Evolutionary conservation across 495 filamentous ascomycete species (phyloP), one percentile per base, ranked within the genome.

Genomic region (Penicillium crystallinum): DNA sequence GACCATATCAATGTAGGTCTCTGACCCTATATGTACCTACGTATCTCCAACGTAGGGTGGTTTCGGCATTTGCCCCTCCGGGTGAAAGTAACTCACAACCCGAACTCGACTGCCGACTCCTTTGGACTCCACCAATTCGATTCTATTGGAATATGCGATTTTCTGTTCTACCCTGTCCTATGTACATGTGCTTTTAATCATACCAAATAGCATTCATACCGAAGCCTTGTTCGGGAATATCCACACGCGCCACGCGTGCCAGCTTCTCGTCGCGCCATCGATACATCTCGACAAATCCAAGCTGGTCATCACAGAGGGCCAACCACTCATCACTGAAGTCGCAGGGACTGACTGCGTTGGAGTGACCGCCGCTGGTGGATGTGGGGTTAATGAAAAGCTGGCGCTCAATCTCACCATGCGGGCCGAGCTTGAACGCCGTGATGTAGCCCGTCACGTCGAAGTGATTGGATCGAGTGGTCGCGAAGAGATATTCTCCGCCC

Each of bases 141-240:
- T n/a, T n/a, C n/a, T n/a, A n/a, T n/a, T n/a, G n/a, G n/a, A n/a
- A n/a, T n/a, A n/a, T n/a, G n/a, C n/a, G n/a, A n/a, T n/a, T n/a
- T n/a, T n/a, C n/a, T n/a, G n/a, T n/a, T n/a, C n/a, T n/a, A n/a
- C n/a, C n/a, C n/a, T n/a, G n/a, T n/a, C n/a, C n/a, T n/a, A n/a
- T n/a, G n/a, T n/a, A n/a, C n/a, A n/a, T n/a, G n/a, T n/a, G 58
- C 52, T 18, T 56, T 52, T 75, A 92, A 69, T 92, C 86, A 67
- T 90, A 91, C 88, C 88, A 92, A 59, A 91, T 89, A 29, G 87
- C 89, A 73, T 93, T 91, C 88, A 91, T 91, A 1, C 86, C 87
- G 69, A 91, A 91, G 42, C 89, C 89, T 38, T 83, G 85, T 71
- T 93, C 88, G 12, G 82, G 80, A 46, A 93, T 83, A 58, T 86